Evolutionary conservation across 805 yeast genomes (phyloP).

Genomic region (Yarrowia sp.): DNA sequence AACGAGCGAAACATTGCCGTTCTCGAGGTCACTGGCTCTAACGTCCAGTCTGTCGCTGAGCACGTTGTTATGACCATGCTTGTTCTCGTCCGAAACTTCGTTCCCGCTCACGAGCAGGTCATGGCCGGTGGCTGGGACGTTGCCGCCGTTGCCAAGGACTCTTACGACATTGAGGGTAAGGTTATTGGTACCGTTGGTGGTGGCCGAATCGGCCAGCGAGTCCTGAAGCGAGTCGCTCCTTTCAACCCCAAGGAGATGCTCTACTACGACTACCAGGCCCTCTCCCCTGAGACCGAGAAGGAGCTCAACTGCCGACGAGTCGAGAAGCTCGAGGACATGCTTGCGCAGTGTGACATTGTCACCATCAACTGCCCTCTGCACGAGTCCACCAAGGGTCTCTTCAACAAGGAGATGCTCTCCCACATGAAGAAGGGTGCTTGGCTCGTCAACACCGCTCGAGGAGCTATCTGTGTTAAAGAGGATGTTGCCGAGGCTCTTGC

Average conservation of each 20-base stretch:
- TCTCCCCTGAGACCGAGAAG: conserved; percentile 10
- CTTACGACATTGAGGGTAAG: conserved; percentile 12
- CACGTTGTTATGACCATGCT: conserved; percentile 17
- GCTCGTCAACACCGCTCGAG: conserved; percentile 19
- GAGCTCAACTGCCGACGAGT: conserved; percentile 23
- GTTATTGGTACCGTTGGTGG: conserved; percentile 16
- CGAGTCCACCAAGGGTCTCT: conserved; percentile 17
- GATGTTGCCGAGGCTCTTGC: conserved; percentile 10
- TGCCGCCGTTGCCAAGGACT: conserved; percentile 15
- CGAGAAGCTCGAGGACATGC: conserved; percentile 17
- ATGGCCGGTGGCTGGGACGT: conserved; percentile 12
- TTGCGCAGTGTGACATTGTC: conserved; percentile 10
- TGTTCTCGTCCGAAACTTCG: conserved; percentile 8
- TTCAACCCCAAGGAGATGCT: conserved; percentile 17
- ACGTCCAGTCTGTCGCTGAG: conserved; percentile 10
- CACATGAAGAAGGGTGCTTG: conserved; percentile 19
- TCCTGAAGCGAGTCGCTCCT: conserved; percentile 9
- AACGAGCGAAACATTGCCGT: conserved; percentile 18
- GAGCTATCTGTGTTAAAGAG: conserved; percentile 15
- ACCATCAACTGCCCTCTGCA: conserved; percentile 9
- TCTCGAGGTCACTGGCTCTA: conserved; percentile 10
- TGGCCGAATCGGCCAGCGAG: conserved; percentile 17
- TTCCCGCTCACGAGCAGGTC: conserved; percentile 12
- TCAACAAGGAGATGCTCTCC: conserved; percentile 10
- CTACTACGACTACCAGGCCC: conserved; percentile 12